Evolutionary conservation across 257 asterid species (phyloP), one percentile per base, ranked within the genome.

Genomic region (Vinca minor): DNA sequence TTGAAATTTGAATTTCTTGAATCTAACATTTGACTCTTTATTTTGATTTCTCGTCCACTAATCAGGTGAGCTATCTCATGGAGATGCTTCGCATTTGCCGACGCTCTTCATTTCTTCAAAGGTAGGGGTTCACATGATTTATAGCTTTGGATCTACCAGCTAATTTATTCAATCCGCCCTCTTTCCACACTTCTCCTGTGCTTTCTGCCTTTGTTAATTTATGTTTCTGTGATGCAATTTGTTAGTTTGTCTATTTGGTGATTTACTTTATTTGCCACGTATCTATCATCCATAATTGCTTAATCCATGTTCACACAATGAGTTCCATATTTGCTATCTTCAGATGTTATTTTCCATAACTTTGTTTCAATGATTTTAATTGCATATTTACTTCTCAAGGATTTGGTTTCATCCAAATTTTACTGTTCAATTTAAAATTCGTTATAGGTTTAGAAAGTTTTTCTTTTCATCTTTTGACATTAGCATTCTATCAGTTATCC

Each of bases 11-110:
- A 61, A 35, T 65, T 52, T 10, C 18, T 12, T 25, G n/a, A 2
- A 4, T 52, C 34, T 52, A 4, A 52, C 4, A 25, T 52, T 8
- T 25, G 58, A 52, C 34, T 12, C 18, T 52, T 52, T 52, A 32
- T 34, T 23, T 29, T n/a, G 20, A 23, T 29, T 20, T 67, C 14
- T 60, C 5, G 25, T 64, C 32, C 41, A 23, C 69, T 55, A 80
- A 74, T 69, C 95, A 92, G 98, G 82, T 92, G 76, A 92, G 98
- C 86, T 92, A 92, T 84, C 95, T 92, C 46, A 96, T 92, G 98
- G 98, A 31, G 95, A 87, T 79, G 76, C 86, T 72, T 83, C 96
- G 53, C 84, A 84, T 56, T 87, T 87, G 75, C 73, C 95, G 63
- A 79, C 95, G 17, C 79, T 59, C 65, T 85, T 83, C 67, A 77